Conservation (phyloP, 2,329 filamentous ascomycete genomes). For the Pseudocercospora musae region DNA sequence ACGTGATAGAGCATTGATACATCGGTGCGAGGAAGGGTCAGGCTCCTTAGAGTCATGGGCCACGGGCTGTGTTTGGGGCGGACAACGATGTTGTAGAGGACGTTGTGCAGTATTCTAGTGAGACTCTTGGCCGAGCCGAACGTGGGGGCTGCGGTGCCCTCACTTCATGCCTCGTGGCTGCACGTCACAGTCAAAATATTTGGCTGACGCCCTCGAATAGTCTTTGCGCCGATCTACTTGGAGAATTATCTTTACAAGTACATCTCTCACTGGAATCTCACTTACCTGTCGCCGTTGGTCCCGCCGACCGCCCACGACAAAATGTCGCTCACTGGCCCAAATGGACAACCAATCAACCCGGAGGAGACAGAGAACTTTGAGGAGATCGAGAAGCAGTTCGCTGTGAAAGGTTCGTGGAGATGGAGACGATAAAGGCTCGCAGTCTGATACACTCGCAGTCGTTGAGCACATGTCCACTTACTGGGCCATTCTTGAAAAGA, state of each 20-base stretch:
- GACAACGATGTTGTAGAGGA: not conserved
- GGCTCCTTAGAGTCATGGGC: not conserved
- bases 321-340: slow-evolving; percentile 28
- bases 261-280: not conserved
- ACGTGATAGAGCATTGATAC: not conserved
- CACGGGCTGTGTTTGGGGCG: not conserved
- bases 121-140: too few species aligned
- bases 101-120: too few species aligned
- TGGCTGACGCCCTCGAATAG: not conserved
- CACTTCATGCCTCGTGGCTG: not conserved
- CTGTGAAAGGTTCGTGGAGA: slow-evolving; percentile 73
- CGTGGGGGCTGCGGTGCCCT: not conserved
- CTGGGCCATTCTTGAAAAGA: slow-evolving; percentile 90
- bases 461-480: slow-evolving; percentile 97
- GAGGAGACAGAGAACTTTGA: slow-evolving; percentile 63
- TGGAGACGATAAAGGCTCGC: not conserved
- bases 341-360: slow-evolving; percentile 35
- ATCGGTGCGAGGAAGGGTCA: not conserved
- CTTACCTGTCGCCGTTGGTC: not conserved
- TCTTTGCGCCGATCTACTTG: not conserved
- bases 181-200: not conserved
- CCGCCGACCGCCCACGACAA: not conserved
- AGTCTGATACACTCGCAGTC: slow-evolving; percentile 44
- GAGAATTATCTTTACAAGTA: not conserved
- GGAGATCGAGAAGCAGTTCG: slow-evolving; percentile 97